A percentile compares a stretch with the other conserved stretches of the same genome.
phyloP scores from a whole-genome alignment of 2,329 filamentous ascomycete species.

The Cryphonectria radicalis region DNA sequence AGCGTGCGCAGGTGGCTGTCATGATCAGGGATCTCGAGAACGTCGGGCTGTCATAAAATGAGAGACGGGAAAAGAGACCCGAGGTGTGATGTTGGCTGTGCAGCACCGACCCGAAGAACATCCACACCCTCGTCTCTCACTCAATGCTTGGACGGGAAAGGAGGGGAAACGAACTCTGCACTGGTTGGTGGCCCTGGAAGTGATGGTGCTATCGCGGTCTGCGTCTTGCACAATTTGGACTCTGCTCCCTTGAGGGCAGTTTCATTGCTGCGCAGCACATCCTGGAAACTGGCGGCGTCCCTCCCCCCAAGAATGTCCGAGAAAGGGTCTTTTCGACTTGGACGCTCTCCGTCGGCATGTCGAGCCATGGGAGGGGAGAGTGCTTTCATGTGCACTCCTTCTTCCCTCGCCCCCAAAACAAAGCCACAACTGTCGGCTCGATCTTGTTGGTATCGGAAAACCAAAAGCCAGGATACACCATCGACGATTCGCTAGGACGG shows the following conservation, averaged over 20 bases:
- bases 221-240: neutral
- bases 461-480: neutral
- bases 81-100: neutral
- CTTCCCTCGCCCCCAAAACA: neutral
- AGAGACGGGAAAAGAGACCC: neutral
- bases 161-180: neutral
- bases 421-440: neutral
- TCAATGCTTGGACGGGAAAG: too few relatives aligned
- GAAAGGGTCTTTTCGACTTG: neutral
- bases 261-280: neutral
- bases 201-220: neutral
- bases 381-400: neutral
- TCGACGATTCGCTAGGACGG: neutral
- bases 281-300: too few relatives aligned
- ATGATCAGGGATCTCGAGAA: slow-evolving; percentile 85
- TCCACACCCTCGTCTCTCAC: neutral
- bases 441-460: neutral
- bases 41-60: slow-evolving; percentile 57
- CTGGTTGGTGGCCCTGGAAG: too few relatives aligned
- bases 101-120: neutral
- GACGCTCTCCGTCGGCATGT: neutral
- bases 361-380: neutral
- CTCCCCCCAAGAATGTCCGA: too few relatives aligned
- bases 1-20: slow-evolving; percentile 87
- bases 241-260: neutral